A percentile compares a stretch with the other conserved stretches of the same genome.
Conservation (phyloP, 2,329 filamentous ascomycete species). For the Fusarium musae region DNA sequence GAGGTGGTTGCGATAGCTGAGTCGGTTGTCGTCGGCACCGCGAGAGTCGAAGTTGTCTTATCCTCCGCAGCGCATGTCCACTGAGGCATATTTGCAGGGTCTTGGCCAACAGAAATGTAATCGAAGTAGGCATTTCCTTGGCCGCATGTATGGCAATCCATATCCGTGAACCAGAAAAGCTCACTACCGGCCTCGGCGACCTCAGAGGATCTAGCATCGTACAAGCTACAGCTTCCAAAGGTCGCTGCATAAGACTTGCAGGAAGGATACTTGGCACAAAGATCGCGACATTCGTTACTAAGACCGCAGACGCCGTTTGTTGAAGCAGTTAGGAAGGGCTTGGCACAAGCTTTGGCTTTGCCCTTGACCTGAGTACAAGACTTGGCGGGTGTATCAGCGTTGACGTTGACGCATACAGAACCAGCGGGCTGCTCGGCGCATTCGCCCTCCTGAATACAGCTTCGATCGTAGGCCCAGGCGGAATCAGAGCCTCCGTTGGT, state of each 20-base stretch:
- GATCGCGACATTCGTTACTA: constrained; percentile 32
- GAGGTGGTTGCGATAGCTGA: background rate
- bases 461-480: constrained; percentile 34
- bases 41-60: background rate
- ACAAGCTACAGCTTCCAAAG: constrained; percentile 28
- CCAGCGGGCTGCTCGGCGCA: constrained; percentile 20
- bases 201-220: constrained; percentile 24
- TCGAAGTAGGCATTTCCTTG: constrained; percentile 31
- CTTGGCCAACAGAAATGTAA: constrained; percentile 25
- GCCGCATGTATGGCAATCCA: constrained; percentile 35
- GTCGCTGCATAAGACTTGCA: constrained; percentile 39
- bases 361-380: constrained; percentile 22
- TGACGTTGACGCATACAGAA: constrained; percentile 29
- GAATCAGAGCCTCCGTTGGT: constrained; percentile 13
- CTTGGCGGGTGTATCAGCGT: constrained; percentile 30
- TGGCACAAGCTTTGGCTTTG: constrained; percentile 31
- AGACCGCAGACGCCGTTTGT: constrained; percentile 16
- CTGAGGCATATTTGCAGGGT: background rate
- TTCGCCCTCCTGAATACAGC: constrained; percentile 21
- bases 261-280: constrained; percentile 34
- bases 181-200: constrained; percentile 13
- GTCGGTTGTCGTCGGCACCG: background rate
- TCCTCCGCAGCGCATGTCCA: constrained; percentile 12
- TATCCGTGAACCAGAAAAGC: constrained; percentile 24
- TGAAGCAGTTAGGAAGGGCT: constrained; percentile 26